Base-by-base conservation (phyloP, 371 early-diverging fungal species). In the Actinomortierella ambigua region DNA sequence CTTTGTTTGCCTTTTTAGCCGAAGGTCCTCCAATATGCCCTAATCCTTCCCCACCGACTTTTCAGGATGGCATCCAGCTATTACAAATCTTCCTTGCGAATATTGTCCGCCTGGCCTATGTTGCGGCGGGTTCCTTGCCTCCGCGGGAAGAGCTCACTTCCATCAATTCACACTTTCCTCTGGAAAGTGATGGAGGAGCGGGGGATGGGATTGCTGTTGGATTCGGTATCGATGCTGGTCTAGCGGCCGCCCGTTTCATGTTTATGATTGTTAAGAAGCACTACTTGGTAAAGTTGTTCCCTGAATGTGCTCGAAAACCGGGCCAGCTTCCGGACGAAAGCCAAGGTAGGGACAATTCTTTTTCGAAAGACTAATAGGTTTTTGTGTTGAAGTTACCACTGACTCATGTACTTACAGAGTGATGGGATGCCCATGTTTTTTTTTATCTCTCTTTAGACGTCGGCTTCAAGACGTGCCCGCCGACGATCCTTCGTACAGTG, bases 381-480 rank as follows among this genome's bases (percentile, higher is more conserved):
- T 15, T 52, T 39, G 47, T 1, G 26, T n/a, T n/a, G n/a, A n/a
- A n/a, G n/a, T n/a, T n/a, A n/a, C n/a, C n/a, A n/a, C n/a, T n/a
- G n/a, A n/a, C 34, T 34, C 18, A 28, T 39, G 18, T 23, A 0
- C 13, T 50, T 55, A 13, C 34, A 29, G 0, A 14, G 28, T 22
- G 50, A n/a, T 22, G 50, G 43, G 24, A 7, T 18, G 8, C 13
- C 41, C 14, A 54, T 26, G 14, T 44, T 50, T 26, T 50, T 52
- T 5, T 62, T 8, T 14, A 2, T 62, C 5, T 14, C 2, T 11
- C 11, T 44, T 15, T 58, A 70, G 75, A 63, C 1, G 69, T 68
- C 70, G 92, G 91, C 15, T 92, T 91, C 59, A 75, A 82, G 14
- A 63, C 73, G 0, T 94, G 95, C 63, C 93, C 95, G 6, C 87